Evolutionary conservation across 805 yeast species (phyloP), one percentile per base, ranked within the genome.

Genomic region (Saccharomycopsis javanensis): DNA sequence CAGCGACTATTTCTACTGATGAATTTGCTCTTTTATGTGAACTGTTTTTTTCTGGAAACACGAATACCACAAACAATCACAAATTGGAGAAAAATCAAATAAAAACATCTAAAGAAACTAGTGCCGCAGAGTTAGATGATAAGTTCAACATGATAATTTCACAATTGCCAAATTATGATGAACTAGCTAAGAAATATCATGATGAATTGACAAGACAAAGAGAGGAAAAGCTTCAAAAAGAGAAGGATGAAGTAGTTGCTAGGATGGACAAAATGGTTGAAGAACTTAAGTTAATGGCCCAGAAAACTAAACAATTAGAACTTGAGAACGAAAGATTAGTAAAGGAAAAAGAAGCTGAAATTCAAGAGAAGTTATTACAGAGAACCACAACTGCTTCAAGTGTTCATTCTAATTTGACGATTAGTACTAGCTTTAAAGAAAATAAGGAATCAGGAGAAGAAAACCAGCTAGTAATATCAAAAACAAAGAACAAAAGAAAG

Each of bases 11-110:
- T 20, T 60, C 68, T 1, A 63, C 67, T 3, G 59, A 58, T 42
- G 72, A 69, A 31, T 64, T 69, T 59, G 69, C 68, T 4, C 55
- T 64, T 10, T 55, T 69, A 6, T 69, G 68, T 57, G 65, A 66
- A 50, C 70, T 66, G 45, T 64, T 68, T 45, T 69, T 69, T 55
- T 66, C 63, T 42, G 55, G 58, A 54, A 55, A 60, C 15, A 48
- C 48, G 3, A 50, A 56, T 25, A 27, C 16, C 16, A 31, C 28
- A 16, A 16, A 13, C 33, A 27, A 13, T 20, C 33, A 52, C 25
- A 42, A 20, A 13, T 4, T n/a, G 7, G 48, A 42, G n/a, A 42
- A 15, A 6, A 10, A 10, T 42, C 18, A 42, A 7, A n/a, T 20
- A 11, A 42, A 42, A 16, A 20, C 4, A 8, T 20, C n/a, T n/a